Evolutionary conservation across 2,329 filamentous ascomycete species (phyloP), one percentile per base, ranked within the genome.

Genomic region (Penicillium sp.): DNA sequence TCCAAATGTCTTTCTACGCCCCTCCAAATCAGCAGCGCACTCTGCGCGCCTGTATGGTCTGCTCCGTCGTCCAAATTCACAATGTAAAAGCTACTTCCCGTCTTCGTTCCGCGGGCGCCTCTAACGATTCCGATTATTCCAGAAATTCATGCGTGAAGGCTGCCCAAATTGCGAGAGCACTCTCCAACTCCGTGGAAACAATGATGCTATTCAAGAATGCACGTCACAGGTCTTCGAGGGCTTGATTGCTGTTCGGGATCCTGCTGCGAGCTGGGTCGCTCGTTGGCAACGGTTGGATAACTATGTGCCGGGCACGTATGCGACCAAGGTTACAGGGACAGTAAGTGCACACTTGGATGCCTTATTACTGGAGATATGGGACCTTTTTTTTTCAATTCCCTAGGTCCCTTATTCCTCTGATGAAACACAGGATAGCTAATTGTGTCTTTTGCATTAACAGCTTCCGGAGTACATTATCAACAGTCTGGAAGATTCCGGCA

Each of bases 101-200:
- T 49, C 29, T 43, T 47, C 44, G 31, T 33, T 19, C 32, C 40
- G n/a, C 12, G 40, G 21, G 22, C 26, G 9, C 19, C 22, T 35
- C 34, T 48, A 39, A 47, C 43, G 29, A 45, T 7, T 43, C 48
- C 34, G 38, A 17, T 17, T 49, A 33, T 21, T 53, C 38, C 65
- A 91, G 85, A 85, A 87, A 69, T 98, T 98, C 78, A 78, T 84
- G 63, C 80, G 82, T 62, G 79, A 87, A 65, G 93, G 93, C 59
- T 98, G 93, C 67, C 93, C 93, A 54, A 98, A 98, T 77, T 98
- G 93, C 78, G 91, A 96, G 66, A 82, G 87, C 43, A 87, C 95
- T 69, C 84, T 98, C 52, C 84, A 88, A 69, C 84, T 97, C 53
- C 79, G 81, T 57, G 83, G 84, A 66, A 86, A 84, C 57, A 75